Conservation (phyloP, 2,329 filamentous ascomycete genomes). For the Neobulgaria alba region DNA sequence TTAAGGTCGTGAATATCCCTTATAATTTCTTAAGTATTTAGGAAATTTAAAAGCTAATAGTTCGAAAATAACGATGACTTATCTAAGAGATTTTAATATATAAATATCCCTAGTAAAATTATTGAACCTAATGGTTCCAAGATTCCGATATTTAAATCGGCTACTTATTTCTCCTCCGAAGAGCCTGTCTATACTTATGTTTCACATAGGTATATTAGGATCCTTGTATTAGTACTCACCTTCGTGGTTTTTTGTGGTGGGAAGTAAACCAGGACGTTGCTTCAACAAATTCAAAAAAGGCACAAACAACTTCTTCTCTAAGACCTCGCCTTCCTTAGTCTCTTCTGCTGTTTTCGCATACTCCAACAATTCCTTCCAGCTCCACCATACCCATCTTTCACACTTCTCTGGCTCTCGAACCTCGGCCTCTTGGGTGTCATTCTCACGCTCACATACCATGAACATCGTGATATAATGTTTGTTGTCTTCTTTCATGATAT, state of each 20-base stretch:
- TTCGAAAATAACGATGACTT: no score
- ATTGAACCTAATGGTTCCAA: no score
- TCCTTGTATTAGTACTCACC: no score
- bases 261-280: conserved; percentile 31
- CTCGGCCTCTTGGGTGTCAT: conserved; percentile 41
- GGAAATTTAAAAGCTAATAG: no score
- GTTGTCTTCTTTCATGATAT: conserved; percentile 46
- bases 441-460: conserved; percentile 43
- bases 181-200: no score
- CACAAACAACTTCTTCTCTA: conserved; percentile 34
- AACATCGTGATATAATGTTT: conserved; percentile 74
- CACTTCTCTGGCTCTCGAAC: conserved; percentile 45
- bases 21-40: no score
- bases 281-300: conserved; percentile 38
- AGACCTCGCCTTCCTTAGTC: conserved; percentile 16
- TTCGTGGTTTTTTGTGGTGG: conserved; percentile 7
- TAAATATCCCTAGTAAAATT: no score
- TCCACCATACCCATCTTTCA: conserved; percentile 43
- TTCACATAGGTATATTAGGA: conserved; percentile 1
- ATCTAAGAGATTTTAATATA: no score
- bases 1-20: no score
- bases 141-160: neutral
- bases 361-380: conserved; percentile 38
- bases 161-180: no score
- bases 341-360: conserved; percentile 29